Conservation (phyloP, 129 eudicot genomes). For the Flaveria sonorensis region DNA sequence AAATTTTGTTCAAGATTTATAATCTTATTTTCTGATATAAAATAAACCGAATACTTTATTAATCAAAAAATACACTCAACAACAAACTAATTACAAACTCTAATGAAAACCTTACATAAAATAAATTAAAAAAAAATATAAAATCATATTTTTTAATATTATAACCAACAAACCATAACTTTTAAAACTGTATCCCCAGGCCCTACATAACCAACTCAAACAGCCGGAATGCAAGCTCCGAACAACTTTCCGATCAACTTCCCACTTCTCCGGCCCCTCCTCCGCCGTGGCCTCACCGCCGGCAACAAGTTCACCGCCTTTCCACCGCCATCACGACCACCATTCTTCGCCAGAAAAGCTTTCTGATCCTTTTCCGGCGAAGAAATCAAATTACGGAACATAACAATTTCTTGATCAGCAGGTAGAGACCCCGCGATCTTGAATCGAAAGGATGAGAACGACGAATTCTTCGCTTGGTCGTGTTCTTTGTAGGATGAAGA, state of each 20-base stretch:
- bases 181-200: too few relatives aligned
- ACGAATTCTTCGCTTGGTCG: constrained; percentile 12
- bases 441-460: constrained; percentile 37
- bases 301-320: too few relatives aligned
- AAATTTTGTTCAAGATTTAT: too few relatives aligned
- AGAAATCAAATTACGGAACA: constrained; percentile 10
- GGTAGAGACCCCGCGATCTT: neutral
- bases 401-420: constrained; percentile 11
- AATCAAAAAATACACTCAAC: neutral
- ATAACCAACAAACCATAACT: too few relatives aligned
- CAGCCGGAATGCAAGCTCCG: constrained; percentile 26
- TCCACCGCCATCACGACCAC: neutral
- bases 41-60: neutral
- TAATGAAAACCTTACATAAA: neutral
- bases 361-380: constrained; percentile 3
- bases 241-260: constrained; percentile 34
- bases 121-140: neutral
- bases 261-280: constrained; percentile 25
- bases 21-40: neutral
- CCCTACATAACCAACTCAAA: constrained; percentile 13
- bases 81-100: neutral
- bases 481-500: constrained; percentile 17
- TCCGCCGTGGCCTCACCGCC: neutral
- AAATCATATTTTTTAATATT: neutral
- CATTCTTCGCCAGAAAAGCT: neutral